Percentiles rank a stretch among this genome's conserved stretches.
These are phyloP conservation scores for Pouteria glomerata DNA, from an alignment of 148 eudicot genomes.

Conservation along the genomic window DNA sequence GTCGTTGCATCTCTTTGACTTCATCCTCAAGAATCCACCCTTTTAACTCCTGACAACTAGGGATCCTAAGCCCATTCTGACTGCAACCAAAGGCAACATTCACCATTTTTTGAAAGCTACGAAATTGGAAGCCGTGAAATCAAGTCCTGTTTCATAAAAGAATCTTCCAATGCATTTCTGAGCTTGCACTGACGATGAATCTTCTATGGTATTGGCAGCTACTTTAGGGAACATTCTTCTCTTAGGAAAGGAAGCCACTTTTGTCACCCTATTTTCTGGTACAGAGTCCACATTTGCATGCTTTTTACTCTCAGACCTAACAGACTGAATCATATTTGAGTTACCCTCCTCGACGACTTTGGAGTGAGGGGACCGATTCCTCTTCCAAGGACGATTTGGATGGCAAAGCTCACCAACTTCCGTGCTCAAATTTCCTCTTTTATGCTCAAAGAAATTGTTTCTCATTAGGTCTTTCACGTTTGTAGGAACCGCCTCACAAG, in stretches of 20 bases:
- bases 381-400: slow-evolving; percentile 28
- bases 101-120: slow-evolving; percentile 47
- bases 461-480: slow-evolving; percentile 31
- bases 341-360: slow-evolving; percentile 7
- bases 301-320: slow-evolving; percentile 12
- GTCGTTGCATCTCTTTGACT: slow-evolving; percentile 38
- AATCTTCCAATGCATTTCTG: slow-evolving; percentile 48
- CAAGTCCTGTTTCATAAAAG: slow-evolving; percentile 51
- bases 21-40: slow-evolving; percentile 51
- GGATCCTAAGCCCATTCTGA: slow-evolving; percentile 23
- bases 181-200: slow-evolving; percentile 13
- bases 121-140: slow-evolving; percentile 32
- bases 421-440: slow-evolving; percentile 26
- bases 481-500: slow-evolving; percentile 35
- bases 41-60: slow-evolving; percentile 42
- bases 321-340: neutral
- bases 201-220: slow-evolving; percentile 13
- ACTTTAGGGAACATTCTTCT: slow-evolving; percentile 8
- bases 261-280: neutral
- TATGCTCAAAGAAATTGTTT: slow-evolving; percentile 17
- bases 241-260: slow-evolving; percentile 1
- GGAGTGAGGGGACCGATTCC: slow-evolving; percentile 22
- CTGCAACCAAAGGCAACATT: slow-evolving; percentile 10
- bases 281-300: neutral
- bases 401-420: slow-evolving; percentile 29